Evolutionary conservation across 345 rosid genomes (phyloP), one percentile per base, ranked within the genome.

Genomic region (Aquilaria malaccensis): DNA sequence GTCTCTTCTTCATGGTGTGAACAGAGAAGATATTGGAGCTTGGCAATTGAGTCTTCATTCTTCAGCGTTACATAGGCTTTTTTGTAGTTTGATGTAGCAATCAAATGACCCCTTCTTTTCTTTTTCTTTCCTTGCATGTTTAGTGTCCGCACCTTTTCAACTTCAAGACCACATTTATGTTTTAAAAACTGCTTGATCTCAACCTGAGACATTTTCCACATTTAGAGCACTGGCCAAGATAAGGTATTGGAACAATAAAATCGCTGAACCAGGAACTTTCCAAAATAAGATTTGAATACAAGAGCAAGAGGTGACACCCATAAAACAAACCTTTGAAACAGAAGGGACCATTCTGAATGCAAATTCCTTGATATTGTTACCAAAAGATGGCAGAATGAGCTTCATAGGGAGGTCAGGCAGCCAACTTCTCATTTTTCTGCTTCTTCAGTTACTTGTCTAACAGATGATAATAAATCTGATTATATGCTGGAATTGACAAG

Each of bases 41-140:
- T 22, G 22, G 61, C 41, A 45, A 63, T 7, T 32, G 68, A 50
- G 1, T 67, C 4, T 13, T 66, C 69, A 30, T 55, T 56, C 59
- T 73, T 63, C 33, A 74, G 29, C 11, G 77, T 74, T 15, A 69
- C 51, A 29, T 61, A 65, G 31, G 67, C 77, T 48, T 69, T 74
- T 61, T 74, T 69, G 58, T 65, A 74, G 49, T 65, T 51, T 10
- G 74, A 67, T 54, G 47, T 56, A 47, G 68, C 58, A 48, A 74
- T 43, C 14, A 65, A 54, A 6, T n/a, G 45, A 14, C 60, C 55
- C 11, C 70, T 56, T 37, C 64, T 57, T 50, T 11, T 52, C 63
- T 60, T 73, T 63, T 73, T 73, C 70, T 73, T 73, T 14, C 77
- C 70, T 22, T 69, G 50, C 73, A 74, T 74, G 55, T 74, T 69